phyloP scores from a whole-genome alignment of 1,284 basidiomycete genomes.

The Pyrrhoderma noxium region DNA sequence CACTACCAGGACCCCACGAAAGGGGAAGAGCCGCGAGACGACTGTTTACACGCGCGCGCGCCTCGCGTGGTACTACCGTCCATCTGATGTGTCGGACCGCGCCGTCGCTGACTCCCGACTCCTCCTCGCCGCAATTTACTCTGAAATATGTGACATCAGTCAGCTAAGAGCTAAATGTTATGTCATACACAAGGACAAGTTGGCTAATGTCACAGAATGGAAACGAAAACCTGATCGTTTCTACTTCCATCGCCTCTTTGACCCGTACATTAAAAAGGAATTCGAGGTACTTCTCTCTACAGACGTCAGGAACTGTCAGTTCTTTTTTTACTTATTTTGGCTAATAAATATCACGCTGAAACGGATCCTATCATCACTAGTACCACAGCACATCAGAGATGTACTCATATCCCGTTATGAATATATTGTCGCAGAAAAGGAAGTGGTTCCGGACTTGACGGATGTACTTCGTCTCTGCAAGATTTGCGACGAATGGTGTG shows the following conservation, averaged over 20 bases:
- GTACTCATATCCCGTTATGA: constrained; percentile 81
- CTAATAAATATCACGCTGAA: constrained; percentile 23
- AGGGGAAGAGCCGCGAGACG: constrained; percentile 49
- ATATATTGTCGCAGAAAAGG: constrained; percentile 91
- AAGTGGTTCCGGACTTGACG: constrained; percentile 85
- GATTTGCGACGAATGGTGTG: constrained; percentile 83
- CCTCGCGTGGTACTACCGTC: constrained; percentile 90
- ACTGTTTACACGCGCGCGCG: constrained; percentile 71
- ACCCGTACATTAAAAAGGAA: constrained; percentile 97
- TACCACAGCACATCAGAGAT: constrained; percentile 73
- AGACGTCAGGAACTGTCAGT: constrained; percentile 84
- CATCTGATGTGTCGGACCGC: constrained; percentile 81
- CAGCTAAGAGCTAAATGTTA: constrained; percentile 88
- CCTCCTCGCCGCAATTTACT: constrained; percentile 90
- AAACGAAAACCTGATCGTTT: constrained; percentile 92
- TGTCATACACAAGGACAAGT: constrained; percentile 91
- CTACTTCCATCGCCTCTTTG: constrained; percentile 90
- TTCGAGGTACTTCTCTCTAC: constrained; percentile 91
- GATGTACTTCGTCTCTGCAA: constrained; percentile 82
- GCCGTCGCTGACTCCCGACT: constrained; percentile 82
- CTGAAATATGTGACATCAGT: constrained; percentile 88
- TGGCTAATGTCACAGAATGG: constrained; percentile 90
- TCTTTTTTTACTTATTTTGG: constrained; percentile 22
- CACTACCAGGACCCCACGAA: constrained; percentile 23
- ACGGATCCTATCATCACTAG: too few species aligned